Base-by-base conservation (phyloP, 2,329 filamentous ascomycete genomes). In the Fusarium continuum region DNA sequence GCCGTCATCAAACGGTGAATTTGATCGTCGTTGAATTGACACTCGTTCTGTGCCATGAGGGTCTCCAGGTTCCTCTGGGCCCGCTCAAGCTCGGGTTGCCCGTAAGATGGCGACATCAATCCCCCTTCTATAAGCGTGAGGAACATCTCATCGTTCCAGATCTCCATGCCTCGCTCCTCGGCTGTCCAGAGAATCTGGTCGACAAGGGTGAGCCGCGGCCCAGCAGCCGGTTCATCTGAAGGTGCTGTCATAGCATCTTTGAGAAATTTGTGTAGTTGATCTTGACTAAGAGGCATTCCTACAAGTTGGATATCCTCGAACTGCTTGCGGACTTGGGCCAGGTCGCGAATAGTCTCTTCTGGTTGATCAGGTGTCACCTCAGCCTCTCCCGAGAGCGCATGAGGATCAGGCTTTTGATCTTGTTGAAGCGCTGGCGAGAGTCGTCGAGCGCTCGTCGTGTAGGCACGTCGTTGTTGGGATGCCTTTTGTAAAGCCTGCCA, bases 131-230 rank as follows among this genome's bases (percentile, higher is more conserved):
- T 78, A 28, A 85, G 73, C 9, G 77, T 69, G 11, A 82, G 76
- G 43, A 88, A 77, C 47, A 88, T 72, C 22, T 83, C 79, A 52
- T 79, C 73, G 23, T 75, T 73, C 50, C 82, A 68, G 17, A 83
- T 70, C 3, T 71, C 58, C 51, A 82, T 71, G 16, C 80, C 78
- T 8, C 82, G 79, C 61, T 81, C 79, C 38, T 80, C 74, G 46
- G 83, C 77, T 6, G 78, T 79, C 13, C 76, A 71, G 8, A 84
- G 70, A 11, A 85, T 68, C 26, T 78, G 71, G 38, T 82, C 75
- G 3, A 80, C 76, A 5, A 83, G 67, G 17, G 72, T 65, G 1
- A 80, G 70, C 34, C 78, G 75, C 16, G 73, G 55, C 4, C 61
- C 54, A 6, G 72, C 68, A 4, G 67, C 63, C 5, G 70, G 65